Evolutionary conservation across 805 yeast genomes (phyloP), one percentile per base, ranked within the genome.

Genomic region (Komagataella mondaviorum): DNA sequence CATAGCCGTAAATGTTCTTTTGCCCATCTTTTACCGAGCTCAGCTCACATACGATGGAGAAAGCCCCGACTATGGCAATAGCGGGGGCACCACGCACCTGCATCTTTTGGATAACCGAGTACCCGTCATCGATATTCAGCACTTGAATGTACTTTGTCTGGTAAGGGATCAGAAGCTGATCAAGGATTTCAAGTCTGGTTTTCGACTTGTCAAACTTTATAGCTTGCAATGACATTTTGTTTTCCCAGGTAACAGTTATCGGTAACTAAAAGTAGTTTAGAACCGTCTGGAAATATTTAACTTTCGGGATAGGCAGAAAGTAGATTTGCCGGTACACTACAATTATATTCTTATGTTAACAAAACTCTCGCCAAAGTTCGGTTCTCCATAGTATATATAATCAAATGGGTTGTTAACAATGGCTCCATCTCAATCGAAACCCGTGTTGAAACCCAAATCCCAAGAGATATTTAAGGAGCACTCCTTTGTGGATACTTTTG

Each of bases 41-140:
- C 3, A 79, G 66, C 56, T 91, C 96, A n/a, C 85, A 80, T 1
- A 87, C 83, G 3, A 91, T 76, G 2, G 96, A 78, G 54, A 90
- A 75, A 1, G 89, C 81, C 4, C 96, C 98, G 2, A 91, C 97
- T 53, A 91, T 87, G 55, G 97, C 97, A 62, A 91, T 91, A 1
- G 98, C 98, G 0, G 99, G 99, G 0, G 99, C 99, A 44, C 99
- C 99, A 63, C 99, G 76, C 4, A 95, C 97, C 60, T 87, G 89
- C 99, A 91, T 91, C 53, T 73, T 73, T 61, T 81, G 83, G 64
- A 91, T 91, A n/a, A 86, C 95, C 17, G 75, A 73, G 66, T 70
- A 88, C 3, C 95, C 97, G 63, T 84, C 89, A 48, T 82, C 82
- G 49, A 87, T 80, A 16, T 79, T 69, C 44, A 69, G 56, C 53